These are phyloP conservation scores for Irpex rosettiformis DNA, from an alignment of 1,284 basidiomycete genomes.

Conservation along the genomic window DNA sequence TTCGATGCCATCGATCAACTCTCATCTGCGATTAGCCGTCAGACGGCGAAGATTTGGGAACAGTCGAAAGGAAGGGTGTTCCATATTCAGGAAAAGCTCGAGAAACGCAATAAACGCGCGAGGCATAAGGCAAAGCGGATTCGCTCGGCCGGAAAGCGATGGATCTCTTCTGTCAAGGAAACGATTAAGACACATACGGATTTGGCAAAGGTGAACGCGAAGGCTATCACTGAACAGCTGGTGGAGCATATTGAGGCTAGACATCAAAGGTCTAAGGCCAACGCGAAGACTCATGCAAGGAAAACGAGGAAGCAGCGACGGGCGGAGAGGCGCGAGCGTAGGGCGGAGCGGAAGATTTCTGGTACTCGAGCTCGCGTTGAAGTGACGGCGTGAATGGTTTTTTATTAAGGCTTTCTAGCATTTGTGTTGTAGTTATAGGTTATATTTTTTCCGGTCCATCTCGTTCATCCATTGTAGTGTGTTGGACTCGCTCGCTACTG, in stretches of 20 bases:
- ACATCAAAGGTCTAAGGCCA: not conserved
- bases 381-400: not conserved
- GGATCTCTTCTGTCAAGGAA: constrained; percentile 38
- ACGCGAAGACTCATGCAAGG: constrained; percentile 1
- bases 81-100: constrained; percentile 44
- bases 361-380: not conserved
- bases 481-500: not conserved
- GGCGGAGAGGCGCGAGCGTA: constrained; percentile 2
- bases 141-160: constrained; percentile 40
- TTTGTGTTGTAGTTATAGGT: not conserved
- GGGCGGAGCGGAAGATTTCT: not conserved
- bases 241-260: constrained; percentile 15
- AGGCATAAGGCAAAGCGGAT: constrained; percentile 55
- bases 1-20: constrained; percentile 61
- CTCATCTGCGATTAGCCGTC: constrained; percentile 41
- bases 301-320: constrained; percentile 10
- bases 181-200: constrained; percentile 35
- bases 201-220: constrained; percentile 47
- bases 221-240: constrained; percentile 35
- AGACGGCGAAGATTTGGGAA: constrained; percentile 31
- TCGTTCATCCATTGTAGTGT: too few species aligned
- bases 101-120: constrained; percentile 52
- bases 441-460: not conserved
- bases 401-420: too few species aligned
- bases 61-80: constrained; percentile 46